A percentile compares a stretch with the other conserved stretches of the same genome.
Conservation (phyloP, 306 rosid species). For the Cercis canadensis region DNA sequence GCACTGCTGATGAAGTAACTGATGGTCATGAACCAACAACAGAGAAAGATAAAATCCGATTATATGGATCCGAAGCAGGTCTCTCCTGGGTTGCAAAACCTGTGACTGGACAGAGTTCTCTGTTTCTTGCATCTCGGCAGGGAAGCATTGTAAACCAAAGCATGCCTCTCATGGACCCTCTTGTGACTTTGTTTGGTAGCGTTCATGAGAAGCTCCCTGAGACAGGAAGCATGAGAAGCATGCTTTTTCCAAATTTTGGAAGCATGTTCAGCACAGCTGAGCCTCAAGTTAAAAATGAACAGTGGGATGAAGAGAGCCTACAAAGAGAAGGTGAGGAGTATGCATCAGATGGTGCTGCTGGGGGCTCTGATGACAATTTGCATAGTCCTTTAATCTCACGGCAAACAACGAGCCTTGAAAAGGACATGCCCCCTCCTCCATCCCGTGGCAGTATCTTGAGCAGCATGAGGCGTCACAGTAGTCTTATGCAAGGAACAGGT, state of each 20-base stretch:
- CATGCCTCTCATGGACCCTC: constrained; percentile 77
- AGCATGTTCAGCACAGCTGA: constrained; percentile 88
- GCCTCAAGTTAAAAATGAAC: constrained; percentile 58
- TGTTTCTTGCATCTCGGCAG: constrained; percentile 81
- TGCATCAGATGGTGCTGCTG: constrained; percentile 62
- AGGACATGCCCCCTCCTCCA: constrained; percentile 71
- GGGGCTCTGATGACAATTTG: constrained; percentile 84
- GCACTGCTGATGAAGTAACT: constrained; percentile 61
- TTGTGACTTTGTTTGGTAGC: constrained; percentile 66
- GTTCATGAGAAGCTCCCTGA: constrained; percentile 64
- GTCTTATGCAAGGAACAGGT: constrained; percentile 78
- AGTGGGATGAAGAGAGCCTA: constrained; percentile 88
- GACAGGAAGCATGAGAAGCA: constrained; percentile 57
- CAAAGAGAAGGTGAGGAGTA: constrained; percentile 75
- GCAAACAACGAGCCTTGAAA: constrained; percentile 84
- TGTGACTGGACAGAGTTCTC: constrained; percentile 74
- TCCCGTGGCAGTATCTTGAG: constrained; percentile 73
- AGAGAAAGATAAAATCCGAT: constrained; percentile 68
- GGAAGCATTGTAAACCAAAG: constrained; percentile 79
- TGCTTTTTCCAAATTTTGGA: constrained; percentile 76
- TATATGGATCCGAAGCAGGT: constrained; percentile 85
- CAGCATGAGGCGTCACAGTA: constrained; percentile 79
- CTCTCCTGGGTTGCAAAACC: constrained; percentile 94
- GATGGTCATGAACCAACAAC: constrained; percentile 55
- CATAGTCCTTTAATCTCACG: constrained; percentile 89